Conservation (phyloP, 768 basidiomycete species). For the Mycena vitilis region DNA sequence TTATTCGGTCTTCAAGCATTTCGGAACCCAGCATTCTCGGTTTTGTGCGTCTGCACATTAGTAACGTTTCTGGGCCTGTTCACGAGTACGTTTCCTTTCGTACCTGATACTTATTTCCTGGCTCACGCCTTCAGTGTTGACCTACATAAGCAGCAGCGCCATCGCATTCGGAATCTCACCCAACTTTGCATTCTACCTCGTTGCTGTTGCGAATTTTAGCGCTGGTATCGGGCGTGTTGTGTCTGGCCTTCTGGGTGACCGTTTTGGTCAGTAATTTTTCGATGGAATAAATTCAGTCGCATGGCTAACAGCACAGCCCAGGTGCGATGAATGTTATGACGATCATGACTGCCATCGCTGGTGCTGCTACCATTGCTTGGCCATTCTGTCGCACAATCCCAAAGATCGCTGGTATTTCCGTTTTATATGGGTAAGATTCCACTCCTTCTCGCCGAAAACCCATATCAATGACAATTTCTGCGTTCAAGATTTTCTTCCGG, state of each 20-base stretch:
- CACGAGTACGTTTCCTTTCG: conserved; percentile 37
- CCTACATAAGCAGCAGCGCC: conserved; percentile 42
- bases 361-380: conserved; percentile 9
- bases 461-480: not conserved
- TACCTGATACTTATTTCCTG: not conserved
- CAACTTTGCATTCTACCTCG: conserved; percentile 54
- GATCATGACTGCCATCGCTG: conserved; percentile 10
- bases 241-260: conserved; percentile 54
- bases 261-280: conserved; percentile 46
- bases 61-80: conserved; percentile 61
- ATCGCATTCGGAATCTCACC: conserved; percentile 18
- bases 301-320: not conserved
- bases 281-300: not conserved
- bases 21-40: not conserved
- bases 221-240: conserved; percentile 59
- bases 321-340: conserved; percentile 17
- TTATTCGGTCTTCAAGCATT: conserved; percentile 52
- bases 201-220: conserved; percentile 59
- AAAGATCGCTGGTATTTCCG: not conserved
- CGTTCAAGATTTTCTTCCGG: conserved; percentile 43
- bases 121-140: conserved; percentile 6
- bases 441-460: not conserved
- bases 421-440: not conserved
- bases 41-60: conserved; percentile 43
- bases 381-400: conserved; percentile 21